These are phyloP conservation scores for Globisporangium cylindrosporum DNA, from an alignment of 352 stramenopile species.

Conservation along the genomic window DNA sequence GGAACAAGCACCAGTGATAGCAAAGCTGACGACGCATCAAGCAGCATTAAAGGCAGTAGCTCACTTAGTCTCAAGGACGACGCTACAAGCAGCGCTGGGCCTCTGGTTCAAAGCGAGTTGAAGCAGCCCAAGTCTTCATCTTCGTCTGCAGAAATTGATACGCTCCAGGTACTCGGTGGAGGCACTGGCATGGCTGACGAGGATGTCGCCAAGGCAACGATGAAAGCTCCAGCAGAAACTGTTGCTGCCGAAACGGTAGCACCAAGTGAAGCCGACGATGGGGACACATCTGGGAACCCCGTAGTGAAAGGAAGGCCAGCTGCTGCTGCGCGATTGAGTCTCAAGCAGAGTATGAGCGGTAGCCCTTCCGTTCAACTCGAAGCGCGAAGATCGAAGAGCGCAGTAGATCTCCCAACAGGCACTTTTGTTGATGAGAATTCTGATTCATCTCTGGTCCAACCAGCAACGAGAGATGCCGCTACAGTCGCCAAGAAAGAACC, in stretches of 20 bases:
- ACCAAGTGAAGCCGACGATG: not conserved
- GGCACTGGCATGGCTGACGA: not conserved
- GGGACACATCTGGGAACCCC: not conserved
- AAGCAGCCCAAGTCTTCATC: not conserved
- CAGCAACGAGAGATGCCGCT: not conserved
- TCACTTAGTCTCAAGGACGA: not conserved
- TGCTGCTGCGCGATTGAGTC: not conserved
- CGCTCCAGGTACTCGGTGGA: not conserved
- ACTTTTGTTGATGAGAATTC: not conserved
- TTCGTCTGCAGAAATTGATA: not conserved
- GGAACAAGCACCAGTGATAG: not conserved
- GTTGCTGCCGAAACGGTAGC: not conserved
- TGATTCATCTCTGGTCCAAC: not conserved
- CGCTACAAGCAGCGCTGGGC: too few species aligned
- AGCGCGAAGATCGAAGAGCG: not conserved
- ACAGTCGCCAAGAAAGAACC: not conserved
- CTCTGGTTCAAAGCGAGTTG: not conserved
- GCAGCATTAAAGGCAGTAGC: not conserved
- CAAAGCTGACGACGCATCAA: not conserved
- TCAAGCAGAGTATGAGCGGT: conserved; percentile 5
- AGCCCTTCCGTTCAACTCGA: not conserved
- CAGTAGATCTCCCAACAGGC: not conserved
- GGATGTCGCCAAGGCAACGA: too few species aligned
- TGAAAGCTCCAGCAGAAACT: too few species aligned
- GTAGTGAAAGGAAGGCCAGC: not conserved